Percentiles rank a stretch among this genome's conserved stretches.
Conservation (phyloP, 2,329 filamentous ascomycete species). For the Pseudocercospora vitis region DNA sequence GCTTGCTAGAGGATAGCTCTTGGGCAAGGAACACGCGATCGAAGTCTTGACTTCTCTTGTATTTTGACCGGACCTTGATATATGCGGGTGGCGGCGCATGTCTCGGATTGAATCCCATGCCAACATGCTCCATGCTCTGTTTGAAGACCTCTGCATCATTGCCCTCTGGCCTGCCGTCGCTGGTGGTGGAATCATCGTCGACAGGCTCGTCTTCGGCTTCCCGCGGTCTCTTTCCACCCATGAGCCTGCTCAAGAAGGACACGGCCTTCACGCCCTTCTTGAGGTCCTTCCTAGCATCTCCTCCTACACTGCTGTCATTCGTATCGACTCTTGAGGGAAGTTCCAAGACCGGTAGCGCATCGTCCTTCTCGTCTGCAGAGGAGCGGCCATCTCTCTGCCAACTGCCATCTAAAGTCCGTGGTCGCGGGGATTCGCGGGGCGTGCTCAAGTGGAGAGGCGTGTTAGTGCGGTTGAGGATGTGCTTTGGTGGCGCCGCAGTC, state of each 20-base stretch:
- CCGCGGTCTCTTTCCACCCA: conserved; percentile 61
- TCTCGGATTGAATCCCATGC: conserved; percentile 73
- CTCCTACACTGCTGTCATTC: conserved; percentile 19
- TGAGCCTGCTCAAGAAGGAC: conserved; percentile 87
- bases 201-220: conserved; percentile 43
- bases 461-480: conserved; percentile 65
- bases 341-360: conserved; percentile 20
- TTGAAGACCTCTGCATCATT: conserved; percentile 82
- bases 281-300: conserved; percentile 47
- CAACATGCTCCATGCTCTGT: conserved; percentile 63
- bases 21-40: conserved; percentile 88
- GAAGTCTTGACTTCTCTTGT: conserved; percentile 81
- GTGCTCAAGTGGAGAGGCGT: conserved; percentile 46
- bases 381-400: conserved; percentile 26
- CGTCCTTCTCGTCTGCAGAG: conserved; percentile 18
- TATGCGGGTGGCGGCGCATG: conserved; percentile 89
- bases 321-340: conserved; percentile 27
- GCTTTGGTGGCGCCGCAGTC: conserved; percentile 39
- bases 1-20: conserved; percentile 57
- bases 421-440: conserved; percentile 37
- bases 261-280: conserved; percentile 76
- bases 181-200: conserved; percentile 58
- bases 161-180: conserved; percentile 71
- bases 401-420: conserved; percentile 35
- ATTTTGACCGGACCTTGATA: conserved; percentile 77